phyloP scores from a whole-genome alignment of 306 rosid genomes.

The Rosa rugosa region DNA sequence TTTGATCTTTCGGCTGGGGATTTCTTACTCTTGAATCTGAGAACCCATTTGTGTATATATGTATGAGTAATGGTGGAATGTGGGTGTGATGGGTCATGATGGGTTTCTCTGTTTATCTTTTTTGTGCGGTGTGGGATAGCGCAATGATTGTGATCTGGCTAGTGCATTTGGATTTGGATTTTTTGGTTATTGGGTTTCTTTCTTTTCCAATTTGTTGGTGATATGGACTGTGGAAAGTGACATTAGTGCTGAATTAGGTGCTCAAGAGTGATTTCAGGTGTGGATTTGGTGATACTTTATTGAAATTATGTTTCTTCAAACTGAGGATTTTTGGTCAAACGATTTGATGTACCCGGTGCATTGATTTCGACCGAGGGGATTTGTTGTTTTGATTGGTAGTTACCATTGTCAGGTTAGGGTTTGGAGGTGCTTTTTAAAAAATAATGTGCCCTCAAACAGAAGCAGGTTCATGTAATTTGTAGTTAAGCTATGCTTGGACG shows the following conservation, averaged over 20 bases:
- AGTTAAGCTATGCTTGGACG: background rate
- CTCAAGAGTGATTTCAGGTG: background rate
- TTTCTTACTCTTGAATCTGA: conserved; percentile 21
- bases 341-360: background rate
- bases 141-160: conserved; percentile 1
- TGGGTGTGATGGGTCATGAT: conserved; percentile 9
- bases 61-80: background rate
- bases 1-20: conserved; percentile 26
- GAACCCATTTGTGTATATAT: conserved; percentile 2
- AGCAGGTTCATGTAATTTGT: conserved; percentile 1
- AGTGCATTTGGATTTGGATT: conserved; percentile 7
- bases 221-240: background rate
- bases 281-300: conserved; percentile 10
- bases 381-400: background rate
- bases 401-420: background rate
- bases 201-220: background rate
- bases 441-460: background rate
- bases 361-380: background rate
- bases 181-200: background rate
- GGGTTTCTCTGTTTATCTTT: background rate
- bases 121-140: background rate
- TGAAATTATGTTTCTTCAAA: background rate
- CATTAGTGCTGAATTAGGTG: background rate
- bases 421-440: conserved; percentile 5
- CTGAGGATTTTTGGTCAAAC: conserved; percentile 1